Evolutionary conservation across 192 early-diverging fungal genomes (phyloP), one percentile per base, ranked within the genome.

Genomic region (Podochytrium sp.): DNA sequence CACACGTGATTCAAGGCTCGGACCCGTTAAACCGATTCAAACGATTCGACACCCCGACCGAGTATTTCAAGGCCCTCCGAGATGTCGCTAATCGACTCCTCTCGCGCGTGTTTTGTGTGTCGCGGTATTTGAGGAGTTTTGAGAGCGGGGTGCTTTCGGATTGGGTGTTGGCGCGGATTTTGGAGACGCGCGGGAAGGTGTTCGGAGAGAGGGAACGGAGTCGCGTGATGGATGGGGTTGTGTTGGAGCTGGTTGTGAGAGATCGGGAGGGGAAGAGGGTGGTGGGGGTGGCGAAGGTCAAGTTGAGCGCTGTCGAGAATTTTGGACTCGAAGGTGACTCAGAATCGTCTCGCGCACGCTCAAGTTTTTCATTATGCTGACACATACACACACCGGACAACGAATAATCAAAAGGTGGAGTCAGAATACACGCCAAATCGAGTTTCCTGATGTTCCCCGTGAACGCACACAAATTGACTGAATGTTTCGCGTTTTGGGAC

Each of bases 271-370:
- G 30, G 55, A 69, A 34, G 1, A 30, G 47, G n/a, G 12, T 14
- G n/a, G 37, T 37, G 29, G 66, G 66, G 14, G 51, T 55, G 0
- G 66, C 37, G 6, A n/a, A 35, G 6, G 66, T 69, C 16, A n/a
- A 30, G 25, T 25, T 69, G 16, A 56, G 50, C 14, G 66, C 35
- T 14, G 52, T 39, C 2, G 66, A 52, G 34, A 69, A 69, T 33
- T 69, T 55, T 56, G 66, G 66, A 41, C 12, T 69, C 23, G 66
- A 69, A 55, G 66, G 66, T 69, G 51, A 35, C 18, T 23, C 29
- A 2, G 12, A 49, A 49, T 12, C n/a, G n/a, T n/a, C n/a, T n/a
- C n/a, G n/a, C n/a, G n/a, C n/a, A n/a, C n/a, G n/a, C n/a, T n/a
- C n/a, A n/a, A n/a, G n/a, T n/a, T n/a, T n/a, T n/a, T n/a, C n/a